Evolutionary conservation across 1,139 yeast genomes (phyloP).

Genomic region (Magnusiomyces paraingens): DNA sequence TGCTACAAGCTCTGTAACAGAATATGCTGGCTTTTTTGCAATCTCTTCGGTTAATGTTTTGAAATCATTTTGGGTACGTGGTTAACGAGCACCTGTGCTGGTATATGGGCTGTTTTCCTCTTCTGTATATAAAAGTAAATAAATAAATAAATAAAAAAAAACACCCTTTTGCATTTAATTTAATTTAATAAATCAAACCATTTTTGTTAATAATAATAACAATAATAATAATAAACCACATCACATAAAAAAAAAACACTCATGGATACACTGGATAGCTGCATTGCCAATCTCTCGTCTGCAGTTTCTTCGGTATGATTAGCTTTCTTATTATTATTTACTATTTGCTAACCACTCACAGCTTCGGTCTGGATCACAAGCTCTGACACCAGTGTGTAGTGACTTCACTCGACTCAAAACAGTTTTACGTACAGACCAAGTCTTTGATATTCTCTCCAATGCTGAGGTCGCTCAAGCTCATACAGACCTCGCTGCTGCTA

Average conservation of each 20-base stretch:
- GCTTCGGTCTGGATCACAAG: conserved; percentile 17
- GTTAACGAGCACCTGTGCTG: not conserved
- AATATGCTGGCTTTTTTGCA: conserved; percentile 57
- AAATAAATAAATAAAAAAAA: not conserved
- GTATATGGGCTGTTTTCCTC: not conserved
- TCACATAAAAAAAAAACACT: not conserved
- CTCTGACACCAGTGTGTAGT: conserved; percentile 19
- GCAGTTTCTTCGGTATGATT: conserved; percentile 8
- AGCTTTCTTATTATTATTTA: not conserved
- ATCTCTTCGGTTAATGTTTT: conserved; percentile 6
- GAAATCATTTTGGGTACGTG: conserved; percentile 1
- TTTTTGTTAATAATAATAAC: not conserved
- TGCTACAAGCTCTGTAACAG: conserved; percentile 56
- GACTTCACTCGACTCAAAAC: conserved; percentile 6
- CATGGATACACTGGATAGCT: conserved; percentile 4
- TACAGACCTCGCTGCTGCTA: conserved; percentile 23
- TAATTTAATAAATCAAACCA: too few relatives aligned
- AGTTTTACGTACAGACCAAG: conserved; percentile 13
- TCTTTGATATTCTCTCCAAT: conserved; percentile 30
- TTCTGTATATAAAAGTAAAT: not conserved
- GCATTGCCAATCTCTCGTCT: conserved; percentile 11
- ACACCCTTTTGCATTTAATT: too few relatives aligned
- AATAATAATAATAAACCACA: not conserved
- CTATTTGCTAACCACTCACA: conserved; percentile 8
- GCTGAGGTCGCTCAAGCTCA: conserved; percentile 25